Base-by-base conservation (phyloP, 2,329 filamentous ascomycete species). In the Coleophoma eucalyptorum region DNA sequence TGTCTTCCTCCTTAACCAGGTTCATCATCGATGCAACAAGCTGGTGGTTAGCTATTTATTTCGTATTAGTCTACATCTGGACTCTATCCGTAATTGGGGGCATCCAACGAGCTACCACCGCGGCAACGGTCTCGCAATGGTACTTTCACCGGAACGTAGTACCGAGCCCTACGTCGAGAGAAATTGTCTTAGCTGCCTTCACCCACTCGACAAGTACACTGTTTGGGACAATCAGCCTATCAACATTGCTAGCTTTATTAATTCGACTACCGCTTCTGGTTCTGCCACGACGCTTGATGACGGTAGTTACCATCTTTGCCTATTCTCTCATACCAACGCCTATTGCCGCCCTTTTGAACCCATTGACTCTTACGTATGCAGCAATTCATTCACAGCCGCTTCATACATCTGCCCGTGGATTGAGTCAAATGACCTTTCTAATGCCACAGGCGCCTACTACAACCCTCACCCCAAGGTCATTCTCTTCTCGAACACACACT, bases 41-140 rank as follows among this genome's bases (percentile, higher is more conserved):
- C 62, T 97, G 93, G 93, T 96, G 91, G 89, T 77, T 99, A 3
- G 94, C 89, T n/a, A 79, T 83, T 20, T 96, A 86, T 67, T 99
- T 97, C 71, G 83, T 97, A 58, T 73, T 97, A 52, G 87, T 97
- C 74, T 97, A 97, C 69, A 84, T 97, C 59, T 99, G 94, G 94
- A 94, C 91, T 0, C 76, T 97, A 40, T 88, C 89, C 2, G 83
- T 97, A 51, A 84, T 96, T 65, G 87, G 90, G 51, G 91, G 90
- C 16, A 81, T 97, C 19, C 93, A 99, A 67, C 86, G 94, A 52
- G 86, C 90, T 19, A 94, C 92, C 15, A 96, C 93, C 13, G 93
- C 91, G 20, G 94, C 94, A 11, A 96, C 93, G 1, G 93, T 97
- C 20, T 96, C 90, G 38, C 94, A 99, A 69, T 99, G 94, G 94